Evolutionary conservation across 805 yeast species (phyloP).

Genomic region (Yarrowia porcina): DNA sequence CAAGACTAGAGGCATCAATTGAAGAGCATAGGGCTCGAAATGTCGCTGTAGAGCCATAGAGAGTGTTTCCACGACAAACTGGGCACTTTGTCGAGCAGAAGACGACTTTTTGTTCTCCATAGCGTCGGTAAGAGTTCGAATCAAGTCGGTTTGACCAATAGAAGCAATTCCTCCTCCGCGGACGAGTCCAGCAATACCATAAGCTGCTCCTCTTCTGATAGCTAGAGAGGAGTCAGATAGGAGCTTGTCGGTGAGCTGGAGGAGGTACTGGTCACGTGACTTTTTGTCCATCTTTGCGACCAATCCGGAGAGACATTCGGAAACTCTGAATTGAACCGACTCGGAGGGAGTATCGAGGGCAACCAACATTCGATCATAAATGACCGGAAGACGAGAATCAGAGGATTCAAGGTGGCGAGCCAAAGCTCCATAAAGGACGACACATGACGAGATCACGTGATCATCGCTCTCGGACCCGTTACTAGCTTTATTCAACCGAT

Average conservation of each 20-base stretch:
- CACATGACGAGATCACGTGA: constrained; percentile 69
- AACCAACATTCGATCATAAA: constrained; percentile 64
- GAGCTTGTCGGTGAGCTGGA: constrained; percentile 56
- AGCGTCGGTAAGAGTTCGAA: constrained; percentile 72
- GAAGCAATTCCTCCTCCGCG: constrained; percentile 85
- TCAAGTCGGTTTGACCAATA: constrained; percentile 69
- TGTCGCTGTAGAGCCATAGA: constrained; percentile 69
- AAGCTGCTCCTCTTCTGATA: constrained; percentile 89
- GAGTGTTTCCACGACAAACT: constrained; percentile 78
- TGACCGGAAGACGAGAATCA: constrained; percentile 62
- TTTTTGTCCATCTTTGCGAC: constrained; percentile 51
- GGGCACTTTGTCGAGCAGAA: constrained; percentile 78
- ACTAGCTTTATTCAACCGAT: constrained; percentile 43
- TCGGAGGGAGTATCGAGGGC: constrained; percentile 87
- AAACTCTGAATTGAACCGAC: constrained; percentile 82
- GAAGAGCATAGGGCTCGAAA: constrained; percentile 94
- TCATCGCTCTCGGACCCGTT: constrained; percentile 52
- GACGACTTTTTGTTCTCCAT: constrained; percentile 81
- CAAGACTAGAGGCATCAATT: constrained; percentile 75
- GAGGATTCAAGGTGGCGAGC: constrained; percentile 73
- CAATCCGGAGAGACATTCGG: constrained; percentile 82
- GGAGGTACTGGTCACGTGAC: constrained; percentile 53
- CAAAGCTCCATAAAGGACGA: constrained; percentile 84
- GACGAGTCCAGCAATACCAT: constrained; percentile 90
- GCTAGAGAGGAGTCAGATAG: constrained; percentile 46